Evolutionary conservation across 2,329 filamentous ascomycete species (phyloP), one percentile per base, ranked within the genome.

Genomic region (Xylariales sp.): DNA sequence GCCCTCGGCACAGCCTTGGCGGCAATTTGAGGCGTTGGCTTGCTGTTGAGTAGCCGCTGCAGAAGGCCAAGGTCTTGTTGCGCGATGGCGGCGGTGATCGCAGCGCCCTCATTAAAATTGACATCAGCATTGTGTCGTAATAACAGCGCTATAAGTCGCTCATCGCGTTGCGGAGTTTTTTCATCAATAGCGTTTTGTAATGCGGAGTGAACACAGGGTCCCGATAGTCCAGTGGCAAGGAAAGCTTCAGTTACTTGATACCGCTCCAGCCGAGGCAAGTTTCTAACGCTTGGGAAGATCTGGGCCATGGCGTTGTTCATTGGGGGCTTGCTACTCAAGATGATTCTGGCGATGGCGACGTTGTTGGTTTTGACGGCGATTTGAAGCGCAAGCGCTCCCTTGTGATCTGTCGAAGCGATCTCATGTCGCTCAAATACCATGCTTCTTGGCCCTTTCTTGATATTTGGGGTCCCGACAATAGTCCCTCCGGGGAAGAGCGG

Each of bases 111-210:
- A 29, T 72, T 70, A 38, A 70, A 73, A 44, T 76, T 77, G 25
- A 76, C 64, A 33, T 78, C 74, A 4, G 71, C 71, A 12, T 71
- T 67, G 42, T 75, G 61, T 3, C 65, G 61, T 5, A 81, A 57
- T 4, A 80, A 56, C 5, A 80, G 60, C 6, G 65, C 62, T 38
- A 81, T 72, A 10, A 81, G 55, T 2, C 63, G 61, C 29, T 70
- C 65, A 27, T 80, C 76, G 25, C 72, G 61, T 28, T 62, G 59
- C 0, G 66, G 62, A 2, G 63, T 61, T 11, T 66, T 60, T 29
- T 76, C 69, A 12, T 66, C 63, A 29, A 79, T 69, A n/a, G 70
- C 70, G 17, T 70, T 65, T 41, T 77, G 69, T 2, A 80, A 51
- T 2, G 72, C 72, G 0, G 59, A 59, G 30, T 77, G 66, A 5